These are phyloP conservation scores for Eucalyptus victrix DNA, from an alignment of 345 rosid species.

Conservation along the genomic window DNA sequence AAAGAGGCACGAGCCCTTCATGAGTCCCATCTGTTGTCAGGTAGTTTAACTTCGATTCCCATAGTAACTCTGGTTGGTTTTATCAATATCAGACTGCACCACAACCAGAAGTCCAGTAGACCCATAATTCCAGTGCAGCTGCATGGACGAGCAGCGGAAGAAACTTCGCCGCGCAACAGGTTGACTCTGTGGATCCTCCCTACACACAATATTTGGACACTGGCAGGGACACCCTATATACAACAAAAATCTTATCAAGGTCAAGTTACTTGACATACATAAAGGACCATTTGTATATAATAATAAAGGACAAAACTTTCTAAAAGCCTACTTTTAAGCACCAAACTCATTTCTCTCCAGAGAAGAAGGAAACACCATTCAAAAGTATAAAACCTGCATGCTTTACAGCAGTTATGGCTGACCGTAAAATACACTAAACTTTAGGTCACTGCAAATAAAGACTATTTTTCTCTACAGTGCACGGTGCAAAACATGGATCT, in stretches of 20 bases:
- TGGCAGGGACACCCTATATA: constrained; percentile 78
- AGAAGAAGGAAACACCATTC: background rate
- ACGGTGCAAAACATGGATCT: background rate
- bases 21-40: constrained; percentile 76
- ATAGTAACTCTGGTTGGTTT: constrained; percentile 93
- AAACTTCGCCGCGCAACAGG: constrained; percentile 76
- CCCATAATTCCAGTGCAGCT: constrained; percentile 72
- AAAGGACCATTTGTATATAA: background rate
- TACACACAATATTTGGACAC: constrained; percentile 86
- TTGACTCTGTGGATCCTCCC: constrained; percentile 53
- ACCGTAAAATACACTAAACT: too few species aligned
- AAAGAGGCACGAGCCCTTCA: constrained; percentile 86
- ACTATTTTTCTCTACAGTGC: background rate
- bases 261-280: background rate
- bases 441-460: too few species aligned
- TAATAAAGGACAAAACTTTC: background rate
- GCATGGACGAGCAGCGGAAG: constrained; percentile 78
- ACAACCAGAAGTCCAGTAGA: constrained; percentile 81
- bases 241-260: background rate
- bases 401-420: too few species aligned
- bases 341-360: background rate
- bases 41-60: constrained; percentile 91
- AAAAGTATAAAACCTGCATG: too few species aligned
- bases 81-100: constrained; percentile 90
- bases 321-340: background rate